A percentile compares a stretch with the other conserved stretches of the same genome.
phyloP scores from a whole-genome alignment of 257 asterid genomes.

The Nicotiana tabacum region DNA sequence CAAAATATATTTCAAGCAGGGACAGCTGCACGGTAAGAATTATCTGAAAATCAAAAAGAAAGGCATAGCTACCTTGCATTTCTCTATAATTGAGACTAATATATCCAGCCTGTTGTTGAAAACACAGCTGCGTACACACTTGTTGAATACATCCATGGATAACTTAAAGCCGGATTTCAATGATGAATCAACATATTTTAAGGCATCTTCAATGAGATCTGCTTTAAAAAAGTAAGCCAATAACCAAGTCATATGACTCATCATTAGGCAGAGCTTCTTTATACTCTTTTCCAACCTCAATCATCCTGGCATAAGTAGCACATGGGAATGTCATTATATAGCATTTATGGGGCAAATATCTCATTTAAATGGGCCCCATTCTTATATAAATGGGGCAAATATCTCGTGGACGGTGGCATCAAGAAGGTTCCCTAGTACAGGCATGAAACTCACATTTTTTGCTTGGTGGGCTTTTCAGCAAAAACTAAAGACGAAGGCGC shows the following conservation, averaged over 20 bases:
- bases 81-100: constrained; percentile 63
- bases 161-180: constrained; percentile 61
- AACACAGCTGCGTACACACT: constrained; percentile 47
- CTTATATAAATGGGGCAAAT: neutral
- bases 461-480: no score
- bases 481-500: no score
- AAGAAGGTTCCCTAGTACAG: neutral
- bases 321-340: constrained; percentile 22
- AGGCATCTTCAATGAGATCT: constrained; percentile 53
- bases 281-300: constrained; percentile 50
- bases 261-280: constrained; percentile 76
- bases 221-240: constrained; percentile 51
- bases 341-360: neutral
- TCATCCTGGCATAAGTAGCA: constrained; percentile 64
- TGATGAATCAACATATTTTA: constrained; percentile 54
- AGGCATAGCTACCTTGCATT: constrained; percentile 66
- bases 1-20: no score
- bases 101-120: constrained; percentile 49
- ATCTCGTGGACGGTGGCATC: neutral
- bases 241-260: constrained; percentile 71
- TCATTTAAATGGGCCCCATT: neutral
- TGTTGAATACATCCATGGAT: constrained; percentile 46
- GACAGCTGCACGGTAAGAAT: neutral
- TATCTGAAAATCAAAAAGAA: neutral
- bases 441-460: no score